A percentile compares a stretch with the other conserved stretches of the same genome.
Evolutionary conservation across 2,329 filamentous ascomycete genomes (phyloP).

Genomic region (Verruconis gallopava): DNA sequence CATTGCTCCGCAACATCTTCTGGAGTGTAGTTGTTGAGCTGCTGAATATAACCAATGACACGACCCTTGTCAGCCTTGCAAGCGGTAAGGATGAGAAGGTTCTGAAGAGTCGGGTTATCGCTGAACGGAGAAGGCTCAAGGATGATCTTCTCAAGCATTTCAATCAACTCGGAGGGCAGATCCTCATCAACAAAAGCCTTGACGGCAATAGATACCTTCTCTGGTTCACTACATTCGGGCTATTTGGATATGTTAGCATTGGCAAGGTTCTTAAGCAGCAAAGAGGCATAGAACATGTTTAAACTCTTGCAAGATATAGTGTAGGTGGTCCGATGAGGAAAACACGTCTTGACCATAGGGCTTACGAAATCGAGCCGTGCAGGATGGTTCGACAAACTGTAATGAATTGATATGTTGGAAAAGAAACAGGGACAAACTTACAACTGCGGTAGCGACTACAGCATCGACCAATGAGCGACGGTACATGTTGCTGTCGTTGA

Average conservation of each 20-base stretch:
- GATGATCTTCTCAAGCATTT: constrained; percentile 97
- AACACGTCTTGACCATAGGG: no score
- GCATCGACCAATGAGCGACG: constrained; percentile 90
- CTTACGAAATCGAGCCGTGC: no score
- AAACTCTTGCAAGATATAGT: no score
- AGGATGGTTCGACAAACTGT: no score
- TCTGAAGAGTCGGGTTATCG: constrained; percentile 93
- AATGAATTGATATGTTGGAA: no score
- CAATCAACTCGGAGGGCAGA: constrained; percentile 85
- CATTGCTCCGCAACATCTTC: constrained; percentile 88
- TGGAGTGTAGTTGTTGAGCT: constrained; percentile 75
- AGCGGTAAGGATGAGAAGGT: constrained; percentile 89
- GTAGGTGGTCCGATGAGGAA: no score
- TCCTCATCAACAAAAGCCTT: constrained; percentile 82
- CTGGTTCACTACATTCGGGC: constrained; percentile 69
- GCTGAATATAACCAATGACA: constrained; percentile 92
- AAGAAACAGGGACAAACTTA: no score
- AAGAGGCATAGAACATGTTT: no score
- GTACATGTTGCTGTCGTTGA: constrained; percentile 92
- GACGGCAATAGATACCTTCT: constrained; percentile 89
- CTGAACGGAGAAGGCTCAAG: constrained; percentile 98
- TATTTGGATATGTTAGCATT: no score
- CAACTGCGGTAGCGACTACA: constrained; percentile 88
- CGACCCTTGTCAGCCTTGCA: constrained; percentile 92
- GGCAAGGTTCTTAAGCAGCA: no score